These are phyloP conservation scores for Colletotrichum trifolii DNA, from an alignment of 2,329 filamentous ascomycete species.

Conservation along the genomic window DNA sequence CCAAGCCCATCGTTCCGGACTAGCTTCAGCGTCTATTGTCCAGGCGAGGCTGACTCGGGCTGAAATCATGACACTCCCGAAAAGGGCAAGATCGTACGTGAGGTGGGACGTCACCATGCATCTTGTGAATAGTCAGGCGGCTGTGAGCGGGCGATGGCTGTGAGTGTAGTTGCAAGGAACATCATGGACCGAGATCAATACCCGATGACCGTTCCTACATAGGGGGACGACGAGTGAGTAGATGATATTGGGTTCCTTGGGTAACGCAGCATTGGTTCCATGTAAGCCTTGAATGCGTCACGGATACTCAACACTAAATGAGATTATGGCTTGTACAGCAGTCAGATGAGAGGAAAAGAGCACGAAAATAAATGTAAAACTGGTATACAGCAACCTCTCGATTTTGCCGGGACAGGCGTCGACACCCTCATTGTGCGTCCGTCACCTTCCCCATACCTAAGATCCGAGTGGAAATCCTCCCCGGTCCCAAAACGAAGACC, in stretches of 20 bases:
- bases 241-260: too few relatives aligned
- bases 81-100: slow-evolving; percentile 9
- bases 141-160: too few relatives aligned
- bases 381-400: slow-evolving; percentile 29
- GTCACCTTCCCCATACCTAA: not conserved
- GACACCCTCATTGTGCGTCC: slow-evolving; percentile 8
- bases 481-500: slow-evolving; percentile 8
- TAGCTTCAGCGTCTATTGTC: slow-evolving; percentile 29
- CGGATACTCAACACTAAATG: too few relatives aligned
- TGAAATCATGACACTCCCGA: slow-evolving; percentile 1
- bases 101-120: too few relatives aligned
- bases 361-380: slow-evolving; percentile 1
- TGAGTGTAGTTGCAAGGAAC: too few relatives aligned
- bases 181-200: too few relatives aligned
- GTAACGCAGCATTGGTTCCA: too few relatives aligned
- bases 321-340: not conserved
- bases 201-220: too few relatives aligned
- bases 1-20: slow-evolving; percentile 18
- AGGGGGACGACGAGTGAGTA: too few relatives aligned
- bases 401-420: slow-evolving; percentile 3
- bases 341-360: not conserved
- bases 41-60: slow-evolving; percentile 33
- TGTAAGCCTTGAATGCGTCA: too few relatives aligned
- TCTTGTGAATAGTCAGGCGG: too few relatives aligned
- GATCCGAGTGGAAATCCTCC: slow-evolving; percentile 11